Conservation (phyloP, 2,329 filamentous ascomycete species). For the Ploettnerulaceae sp. region DNA sequence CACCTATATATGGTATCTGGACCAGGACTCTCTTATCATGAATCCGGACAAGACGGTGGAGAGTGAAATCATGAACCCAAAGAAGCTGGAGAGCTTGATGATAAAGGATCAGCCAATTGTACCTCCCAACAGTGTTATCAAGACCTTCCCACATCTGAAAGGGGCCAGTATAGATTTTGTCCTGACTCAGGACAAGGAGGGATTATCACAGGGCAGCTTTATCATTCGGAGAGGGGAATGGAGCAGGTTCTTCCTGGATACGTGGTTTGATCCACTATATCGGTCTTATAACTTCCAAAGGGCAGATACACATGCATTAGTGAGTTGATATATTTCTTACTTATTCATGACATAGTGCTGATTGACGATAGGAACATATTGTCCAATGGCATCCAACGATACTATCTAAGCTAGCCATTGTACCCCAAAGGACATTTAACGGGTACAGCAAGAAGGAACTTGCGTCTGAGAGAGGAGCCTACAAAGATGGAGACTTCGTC, state of each 20-base stretch:
- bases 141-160: slow-evolving; percentile 80
- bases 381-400: slow-evolving; percentile 97
- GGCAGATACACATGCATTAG: slow-evolving; percentile 85
- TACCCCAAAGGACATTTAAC: slow-evolving; percentile 83
- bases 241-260: slow-evolving; percentile 87
- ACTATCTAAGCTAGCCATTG: slow-evolving; percentile 78
- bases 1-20: slow-evolving; percentile 82
- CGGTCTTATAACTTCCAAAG: slow-evolving; percentile 95
- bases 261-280: slow-evolving; percentile 95
- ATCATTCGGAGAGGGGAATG: slow-evolving; percentile 80
- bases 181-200: slow-evolving; percentile 77
- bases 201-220: slow-evolving; percentile 72
- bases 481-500: slow-evolving; percentile 79
- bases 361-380: slow-evolving; percentile 65
- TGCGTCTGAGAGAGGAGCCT: slow-evolving; percentile 52
- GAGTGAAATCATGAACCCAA: slow-evolving; percentile 62
- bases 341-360: slow-evolving; percentile 1
- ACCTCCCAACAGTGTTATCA: slow-evolving; percentile 94
- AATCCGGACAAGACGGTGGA: slow-evolving; percentile 67
- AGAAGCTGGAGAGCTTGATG: slow-evolving; percentile 71
- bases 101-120: slow-evolving; percentile 81
- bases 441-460: slow-evolving; percentile 54
- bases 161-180: slow-evolving; percentile 75
- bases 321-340: slow-evolving; percentile 40
- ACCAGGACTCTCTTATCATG: slow-evolving; percentile 84